Evolutionary conservation across 1,139 yeast species (phyloP), one percentile per base, ranked within the genome.

Genomic region (Debaryomycetaceae sp.): DNA sequence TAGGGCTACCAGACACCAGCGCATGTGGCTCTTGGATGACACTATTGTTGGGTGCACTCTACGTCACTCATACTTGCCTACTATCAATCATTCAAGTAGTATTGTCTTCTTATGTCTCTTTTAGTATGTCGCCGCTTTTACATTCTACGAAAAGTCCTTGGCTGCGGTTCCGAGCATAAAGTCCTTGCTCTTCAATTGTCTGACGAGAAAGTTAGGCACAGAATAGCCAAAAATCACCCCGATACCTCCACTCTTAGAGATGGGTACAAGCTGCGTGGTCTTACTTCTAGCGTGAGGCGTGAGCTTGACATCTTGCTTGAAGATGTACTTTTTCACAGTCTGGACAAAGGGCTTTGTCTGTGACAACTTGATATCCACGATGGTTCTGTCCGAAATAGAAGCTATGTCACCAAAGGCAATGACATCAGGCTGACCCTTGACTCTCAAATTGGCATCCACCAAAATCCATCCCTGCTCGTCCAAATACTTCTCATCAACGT

Each of bases 211-310:
- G 27, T 36, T 52, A 2, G 70, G 68, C 7, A 51, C 32, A 3
- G 37, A 22, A 41, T 47, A 51, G 4, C 65, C 67, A 35, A 43
- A 55, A 0, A 46, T 18, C 6, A 45, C 29, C 11, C 65, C 68
- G 29, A 62, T 60, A 16, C 70, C 71, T 15, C 65, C 65, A 3
- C 46, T 40, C 38, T 47, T 52, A 4, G 65, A 58, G 29, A 63
- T 49, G 9, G 71, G 69, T 9, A 61, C 51, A 1, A 58, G 10
- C 9, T 46, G 30, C 1, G 44, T 43, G 4, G 27, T 24, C n/a
- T 29, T 30, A 4, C 37, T 32, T 6, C 27, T 31, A 16, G 33
- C 34, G 30, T 46, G 50, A 5, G 45, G 30, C 24, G 38, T 42
- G 16, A 48, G 39, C 4, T 26, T 30, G 4, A 40, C 30, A 11